Evolutionary conservation across 768 basidiomycete genomes (phyloP).

Genomic region (Flagelloscypha sp.): DNA sequence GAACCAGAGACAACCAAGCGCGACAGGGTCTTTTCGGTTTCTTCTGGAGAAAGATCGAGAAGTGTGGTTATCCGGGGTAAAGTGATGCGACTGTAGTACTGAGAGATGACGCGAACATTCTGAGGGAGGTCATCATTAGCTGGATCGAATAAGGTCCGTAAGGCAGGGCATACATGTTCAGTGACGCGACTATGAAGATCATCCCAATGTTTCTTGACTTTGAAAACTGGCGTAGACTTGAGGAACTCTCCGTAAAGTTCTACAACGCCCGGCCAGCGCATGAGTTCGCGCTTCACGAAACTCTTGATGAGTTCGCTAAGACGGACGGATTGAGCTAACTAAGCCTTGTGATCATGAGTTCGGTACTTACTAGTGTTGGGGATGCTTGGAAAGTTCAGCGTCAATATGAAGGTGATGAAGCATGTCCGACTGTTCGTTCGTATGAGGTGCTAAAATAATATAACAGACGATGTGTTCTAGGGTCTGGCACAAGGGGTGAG

Average conservation of each 20-base stretch:
- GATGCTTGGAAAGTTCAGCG: slow-evolving; percentile 70
- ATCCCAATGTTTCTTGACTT: slow-evolving; percentile 77
- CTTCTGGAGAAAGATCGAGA: slow-evolving; percentile 72
- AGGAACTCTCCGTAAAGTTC: slow-evolving; percentile 79
- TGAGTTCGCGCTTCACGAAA: slow-evolving; percentile 86
- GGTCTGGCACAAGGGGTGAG: slow-evolving; percentile 40
- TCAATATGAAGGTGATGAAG: slow-evolving; percentile 78
- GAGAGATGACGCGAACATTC: slow-evolving; percentile 92
- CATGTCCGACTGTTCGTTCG: slow-evolving; percentile 97
- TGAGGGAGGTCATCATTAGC: slow-evolving; percentile 22
- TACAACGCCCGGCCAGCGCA: slow-evolving; percentile 96
- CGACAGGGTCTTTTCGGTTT: slow-evolving; percentile 85
- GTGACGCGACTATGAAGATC: slow-evolving; percentile 93
- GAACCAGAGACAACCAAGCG: slow-evolving; percentile 87
- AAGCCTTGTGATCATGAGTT: background rate
- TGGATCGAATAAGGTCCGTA: background rate
- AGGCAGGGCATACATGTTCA: slow-evolving; percentile 69
- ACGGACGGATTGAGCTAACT: slow-evolving; percentile 12
- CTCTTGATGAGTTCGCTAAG: slow-evolving; percentile 89
- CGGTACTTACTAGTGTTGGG: slow-evolving; percentile 68
- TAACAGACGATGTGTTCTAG: slow-evolving; percentile 94
- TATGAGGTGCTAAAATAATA: slow-evolving; percentile 85
- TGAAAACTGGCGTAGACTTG: slow-evolving; percentile 75
- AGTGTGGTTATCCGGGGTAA: slow-evolving; percentile 74
- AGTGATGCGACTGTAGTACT: slow-evolving; percentile 93